These are phyloP conservation scores for Zasmidium angulare DNA, from an alignment of 2,329 filamentous ascomycete species.

Conservation along the genomic window DNA sequence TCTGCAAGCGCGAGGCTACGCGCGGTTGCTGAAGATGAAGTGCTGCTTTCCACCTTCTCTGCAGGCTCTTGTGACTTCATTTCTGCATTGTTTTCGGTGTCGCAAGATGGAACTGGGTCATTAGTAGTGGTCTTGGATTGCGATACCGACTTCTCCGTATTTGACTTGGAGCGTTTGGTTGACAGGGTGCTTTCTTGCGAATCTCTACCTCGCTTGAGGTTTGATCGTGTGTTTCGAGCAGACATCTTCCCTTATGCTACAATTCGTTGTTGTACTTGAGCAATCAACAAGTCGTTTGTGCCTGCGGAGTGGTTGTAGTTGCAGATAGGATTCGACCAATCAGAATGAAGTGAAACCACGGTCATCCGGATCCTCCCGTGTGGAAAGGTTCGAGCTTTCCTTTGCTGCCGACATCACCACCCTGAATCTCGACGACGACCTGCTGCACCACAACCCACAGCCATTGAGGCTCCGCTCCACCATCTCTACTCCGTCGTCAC, in stretches of 20 bases:
- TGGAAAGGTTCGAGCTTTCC: not conserved
- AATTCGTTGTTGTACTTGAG: not conserved
- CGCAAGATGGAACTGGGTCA: not conserved
- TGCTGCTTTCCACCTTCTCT: too few species aligned
- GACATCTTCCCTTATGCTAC: conserved; percentile 1
- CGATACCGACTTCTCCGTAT: not conserved
- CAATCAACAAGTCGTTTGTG: not conserved
- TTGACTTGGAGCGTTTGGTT: conserved; percentile 13
- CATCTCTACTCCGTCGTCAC: conserved; percentile 27
- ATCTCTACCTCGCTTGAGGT: conserved; percentile 4
- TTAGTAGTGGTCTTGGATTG: not conserved
- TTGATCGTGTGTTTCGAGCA: not conserved
- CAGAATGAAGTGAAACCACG: not conserved
- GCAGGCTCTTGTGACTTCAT: not conserved
- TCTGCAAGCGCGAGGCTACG: conserved; percentile 18
- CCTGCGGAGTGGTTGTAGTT: too few species aligned
- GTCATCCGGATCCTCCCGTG: not conserved
- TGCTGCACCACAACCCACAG: conserved; percentile 5
- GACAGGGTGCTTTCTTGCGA: not conserved
- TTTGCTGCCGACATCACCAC: conserved; percentile 5
- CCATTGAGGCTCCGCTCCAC: conserved; percentile 21
- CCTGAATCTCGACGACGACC: conserved; percentile 2
- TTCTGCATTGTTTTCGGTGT: not conserved
- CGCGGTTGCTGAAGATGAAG: not conserved
- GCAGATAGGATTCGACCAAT: not conserved